Evolutionary conservation across 1,284 basidiomycete species (phyloP), one percentile per base, ranked within the genome.

Genomic region (Fomitopsis pinicola): DNA sequence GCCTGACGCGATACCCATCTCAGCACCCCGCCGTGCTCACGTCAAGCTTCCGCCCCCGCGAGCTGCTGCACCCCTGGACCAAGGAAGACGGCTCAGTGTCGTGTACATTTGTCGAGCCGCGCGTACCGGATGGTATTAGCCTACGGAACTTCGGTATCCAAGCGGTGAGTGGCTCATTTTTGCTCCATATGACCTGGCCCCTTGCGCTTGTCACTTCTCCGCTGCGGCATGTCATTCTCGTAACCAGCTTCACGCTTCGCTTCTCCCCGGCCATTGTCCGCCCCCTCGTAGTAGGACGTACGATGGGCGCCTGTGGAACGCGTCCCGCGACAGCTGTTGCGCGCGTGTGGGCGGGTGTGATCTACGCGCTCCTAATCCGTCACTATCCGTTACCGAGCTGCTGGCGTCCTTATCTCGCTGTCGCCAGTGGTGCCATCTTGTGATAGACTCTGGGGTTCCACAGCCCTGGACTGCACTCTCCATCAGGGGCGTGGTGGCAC

Each of bases 61-160:
- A 80, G 55, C 72, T 81, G 53, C 63, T 77, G 52, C 74, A 74
- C 50, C 66, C 69, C 28, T 66, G 69, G 46, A 65, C 64, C 45
- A 67, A 73, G 35, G 69, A 71, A 36, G 75, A 77, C 56, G 75
- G 75, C 12, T 78, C 78, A 26, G 61, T 60, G 53, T 80, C 67
- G 68, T 88, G 90, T 66, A 78, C 86, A 42, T 90, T 92, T 65
- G 79, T 86, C 45, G 84, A 87, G 35, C 80, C 83, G 15, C 79
- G 79, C 58, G 85, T 91, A 57, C 89, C 91, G 5, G 84, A 88
- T 64, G 88, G 90, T 15, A 90, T 91, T 62, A 88, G 85, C 64
- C 75, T 91, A 67, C 77, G 91, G 66, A 92, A 93, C 76, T 92
- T 93, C 74, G 91, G 90, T 52, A 91, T 91, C 65, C 91, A 92